Conservation (phyloP, 2,329 filamentous ascomycete genomes). For the Gyromitra esculenta region DNA sequence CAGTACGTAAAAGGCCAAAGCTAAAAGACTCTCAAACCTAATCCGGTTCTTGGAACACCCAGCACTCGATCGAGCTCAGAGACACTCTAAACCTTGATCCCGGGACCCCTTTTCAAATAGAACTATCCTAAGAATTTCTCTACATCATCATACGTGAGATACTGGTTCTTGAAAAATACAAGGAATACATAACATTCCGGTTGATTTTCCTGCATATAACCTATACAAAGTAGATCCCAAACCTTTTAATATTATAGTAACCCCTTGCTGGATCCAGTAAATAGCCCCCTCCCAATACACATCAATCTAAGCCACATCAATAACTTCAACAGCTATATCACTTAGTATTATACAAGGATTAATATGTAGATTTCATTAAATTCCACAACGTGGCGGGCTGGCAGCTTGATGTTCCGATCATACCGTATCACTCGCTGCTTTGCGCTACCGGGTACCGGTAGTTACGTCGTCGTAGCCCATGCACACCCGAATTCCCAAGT, state of each 20-base stretch:
- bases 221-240: not conserved
- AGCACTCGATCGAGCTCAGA: not conserved
- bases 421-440: constrained; percentile 22
- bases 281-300: not conserved
- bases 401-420: not conserved
- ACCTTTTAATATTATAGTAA: not conserved
- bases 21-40: not conserved
- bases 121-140: not conserved
- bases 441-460: not conserved
- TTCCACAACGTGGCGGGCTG: not conserved
- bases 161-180: not conserved
- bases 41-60: not conserved
- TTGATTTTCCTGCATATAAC: constrained; percentile 12
- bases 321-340: not conserved
- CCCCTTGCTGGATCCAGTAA: constrained; percentile 16
- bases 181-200: constrained; percentile 12
- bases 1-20: not conserved
- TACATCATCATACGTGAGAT: constrained; percentile 1
- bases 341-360: not conserved
- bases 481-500: not conserved
- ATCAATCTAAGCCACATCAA: not conserved
- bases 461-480: too few relatives aligned
- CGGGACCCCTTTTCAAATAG: not conserved
- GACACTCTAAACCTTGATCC: not conserved
- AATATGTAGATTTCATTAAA: not conserved